A percentile compares a stretch with the other conserved stretches of the same genome.
Conservation (phyloP, 352 stramenopile species). For the Phytophthora sansomeana region DNA sequence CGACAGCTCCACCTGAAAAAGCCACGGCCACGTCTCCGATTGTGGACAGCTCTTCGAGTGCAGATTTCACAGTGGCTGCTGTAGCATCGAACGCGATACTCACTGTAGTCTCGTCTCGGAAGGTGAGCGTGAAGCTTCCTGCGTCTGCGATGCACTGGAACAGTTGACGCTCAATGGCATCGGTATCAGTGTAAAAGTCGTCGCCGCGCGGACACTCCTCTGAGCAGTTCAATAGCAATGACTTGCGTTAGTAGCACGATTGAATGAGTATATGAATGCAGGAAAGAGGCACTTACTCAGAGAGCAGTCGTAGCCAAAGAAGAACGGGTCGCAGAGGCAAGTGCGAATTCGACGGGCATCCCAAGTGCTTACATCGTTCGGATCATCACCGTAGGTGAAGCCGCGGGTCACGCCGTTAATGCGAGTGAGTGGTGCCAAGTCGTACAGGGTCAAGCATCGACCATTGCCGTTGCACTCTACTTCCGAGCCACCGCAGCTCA, state of each 20-base stretch:
- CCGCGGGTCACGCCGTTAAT: conserved; percentile 63
- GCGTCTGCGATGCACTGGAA: conserved; percentile 64
- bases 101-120: conserved; percentile 65
- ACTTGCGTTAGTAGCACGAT: background rate
- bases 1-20: conserved; percentile 41
- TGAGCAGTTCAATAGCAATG: conserved; percentile 14
- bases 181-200: conserved; percentile 69
- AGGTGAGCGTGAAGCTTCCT: conserved; percentile 72
- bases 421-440: conserved; percentile 61
- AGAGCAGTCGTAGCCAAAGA: conserved; percentile 79
- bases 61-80: conserved; percentile 45
- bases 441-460: conserved; percentile 71
- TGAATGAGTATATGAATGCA: background rate
- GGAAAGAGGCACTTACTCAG: conserved; percentile 41
- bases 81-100: conserved; percentile 49
- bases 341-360: conserved; percentile 72
- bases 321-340: conserved; percentile 67
- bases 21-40: conserved; percentile 53
- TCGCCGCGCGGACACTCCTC: conserved; percentile 77
- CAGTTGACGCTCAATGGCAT: conserved; percentile 67
- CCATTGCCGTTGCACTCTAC: conserved; percentile 81
- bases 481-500: conserved; percentile 52
- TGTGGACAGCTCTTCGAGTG: conserved; percentile 56
- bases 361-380: conserved; percentile 79
- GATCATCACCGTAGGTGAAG: conserved; percentile 70